Conservation (phyloP, 2,329 filamentous ascomycete species). For the Cordyceps cateniannulata region DNA sequence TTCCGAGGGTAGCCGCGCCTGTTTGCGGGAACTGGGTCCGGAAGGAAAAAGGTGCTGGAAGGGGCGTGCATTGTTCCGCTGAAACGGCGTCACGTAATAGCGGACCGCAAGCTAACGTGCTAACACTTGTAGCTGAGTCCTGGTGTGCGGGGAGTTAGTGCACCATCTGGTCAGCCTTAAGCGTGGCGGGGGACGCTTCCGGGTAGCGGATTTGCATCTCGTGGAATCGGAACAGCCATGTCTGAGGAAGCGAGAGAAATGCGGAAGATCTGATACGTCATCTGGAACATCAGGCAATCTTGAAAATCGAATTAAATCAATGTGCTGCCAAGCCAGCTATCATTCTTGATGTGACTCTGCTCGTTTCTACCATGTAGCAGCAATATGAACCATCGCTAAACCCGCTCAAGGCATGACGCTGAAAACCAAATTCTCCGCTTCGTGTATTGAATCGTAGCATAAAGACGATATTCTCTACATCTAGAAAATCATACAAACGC, state of each 20-base stretch:
- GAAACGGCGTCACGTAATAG: too few species aligned
- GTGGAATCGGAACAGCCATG: slow-evolving; percentile 8
- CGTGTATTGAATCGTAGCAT: too few species aligned
- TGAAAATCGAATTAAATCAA: background rate
- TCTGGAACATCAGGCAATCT: background rate
- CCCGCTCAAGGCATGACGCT: too few species aligned
- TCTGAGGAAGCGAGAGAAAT: background rate
- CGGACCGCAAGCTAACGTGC: too few species aligned
- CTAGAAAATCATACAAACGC: too few species aligned
- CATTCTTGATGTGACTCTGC: background rate
- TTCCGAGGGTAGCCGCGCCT: slow-evolving; percentile 11
- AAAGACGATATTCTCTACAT: too few species aligned
- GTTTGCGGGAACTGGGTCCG: background rate
- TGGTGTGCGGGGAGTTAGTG: too few species aligned
- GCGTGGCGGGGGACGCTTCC: background rate
- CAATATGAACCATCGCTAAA: too few species aligned
- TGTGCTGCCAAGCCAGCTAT: background rate
- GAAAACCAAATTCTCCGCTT: too few species aligned
- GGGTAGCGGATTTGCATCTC: background rate
- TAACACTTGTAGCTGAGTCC: too few species aligned
- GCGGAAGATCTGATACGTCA: background rate
- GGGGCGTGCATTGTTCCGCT: background rate
- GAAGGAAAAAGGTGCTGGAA: background rate
- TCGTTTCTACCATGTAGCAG: background rate
- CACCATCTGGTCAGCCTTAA: too few species aligned